These are phyloP conservation scores for Alternaria alternata DNA, from an alignment of 2,329 filamentous ascomycete species.

Conservation along the genomic window DNA sequence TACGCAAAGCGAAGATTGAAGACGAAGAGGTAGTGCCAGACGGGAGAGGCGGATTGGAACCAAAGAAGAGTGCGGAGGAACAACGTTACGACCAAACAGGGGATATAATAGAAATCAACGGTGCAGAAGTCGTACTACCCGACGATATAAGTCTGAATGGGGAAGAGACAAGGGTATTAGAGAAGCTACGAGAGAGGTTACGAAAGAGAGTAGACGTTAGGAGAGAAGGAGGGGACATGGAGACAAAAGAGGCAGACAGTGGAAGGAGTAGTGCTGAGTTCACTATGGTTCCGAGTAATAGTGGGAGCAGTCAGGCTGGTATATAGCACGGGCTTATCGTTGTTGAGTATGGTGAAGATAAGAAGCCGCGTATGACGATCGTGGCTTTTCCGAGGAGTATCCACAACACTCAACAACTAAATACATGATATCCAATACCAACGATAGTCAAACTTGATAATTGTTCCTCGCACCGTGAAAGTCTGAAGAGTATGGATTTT, in stretches of 20 bases:
- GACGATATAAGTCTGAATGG: slow-evolving; percentile 45
- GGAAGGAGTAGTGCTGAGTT: slow-evolving; percentile 31
- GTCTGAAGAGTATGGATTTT: neutral
- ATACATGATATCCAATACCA: neutral
- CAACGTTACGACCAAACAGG: slow-evolving; percentile 25
- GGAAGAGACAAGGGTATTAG: slow-evolving; percentile 49
- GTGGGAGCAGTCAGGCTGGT: slow-evolving; percentile 17
- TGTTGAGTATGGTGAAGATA: slow-evolving; percentile 17
- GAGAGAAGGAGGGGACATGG: slow-evolving; percentile 1
- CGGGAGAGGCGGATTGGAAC: slow-evolving; percentile 30
- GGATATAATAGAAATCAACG: slow-evolving; percentile 42
- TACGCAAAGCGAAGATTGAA: slow-evolving; percentile 34
- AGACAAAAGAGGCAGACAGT: slow-evolving; percentile 23
- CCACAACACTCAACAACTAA: slow-evolving; percentile 2
- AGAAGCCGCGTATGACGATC: slow-evolving; percentile 7
- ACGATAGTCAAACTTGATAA: neutral
- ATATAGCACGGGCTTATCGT: slow-evolving; percentile 15
- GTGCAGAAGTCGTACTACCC: slow-evolving; percentile 46
- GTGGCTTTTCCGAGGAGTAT: slow-evolving; percentile 17
- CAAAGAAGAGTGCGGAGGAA: slow-evolving; percentile 23
- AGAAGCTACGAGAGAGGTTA: slow-evolving; percentile 46
- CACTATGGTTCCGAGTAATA: slow-evolving; percentile 29
- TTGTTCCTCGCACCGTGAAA: neutral
- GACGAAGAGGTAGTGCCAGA: slow-evolving; percentile 38
- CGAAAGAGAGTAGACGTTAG: slow-evolving; percentile 23